These are phyloP conservation scores for Sporisorium sorghi DNA, from an alignment of 1,284 basidiomycete species.

Conservation along the genomic window DNA sequence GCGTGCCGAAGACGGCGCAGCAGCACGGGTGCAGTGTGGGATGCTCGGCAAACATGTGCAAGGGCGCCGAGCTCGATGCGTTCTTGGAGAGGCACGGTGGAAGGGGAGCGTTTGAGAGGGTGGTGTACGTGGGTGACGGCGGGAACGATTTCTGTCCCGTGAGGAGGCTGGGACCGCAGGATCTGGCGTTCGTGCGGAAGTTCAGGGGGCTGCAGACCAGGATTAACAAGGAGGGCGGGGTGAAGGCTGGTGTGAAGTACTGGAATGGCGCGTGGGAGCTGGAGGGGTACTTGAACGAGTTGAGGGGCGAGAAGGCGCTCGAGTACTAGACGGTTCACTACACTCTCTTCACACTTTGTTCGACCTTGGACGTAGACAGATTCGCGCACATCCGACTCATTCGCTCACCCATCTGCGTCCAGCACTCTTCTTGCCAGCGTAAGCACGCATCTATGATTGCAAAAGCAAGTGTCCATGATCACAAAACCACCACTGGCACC, in stretches of 20 bases:
- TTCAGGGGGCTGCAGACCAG: conserved; percentile 64
- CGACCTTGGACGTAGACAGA: not conserved
- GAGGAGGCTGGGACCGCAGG: conserved; percentile 74
- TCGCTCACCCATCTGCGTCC: not conserved
- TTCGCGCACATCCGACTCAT: not conserved
- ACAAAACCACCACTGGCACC: not conserved
- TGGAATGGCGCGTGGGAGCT: conserved; percentile 69
- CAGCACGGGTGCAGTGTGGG: conserved; percentile 89
- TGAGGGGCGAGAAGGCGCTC: conserved; percentile 21
- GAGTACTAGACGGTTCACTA: conserved; percentile 19
- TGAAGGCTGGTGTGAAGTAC: conserved; percentile 61
- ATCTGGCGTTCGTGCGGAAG: conserved; percentile 65
- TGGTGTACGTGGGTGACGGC: conserved; percentile 94
- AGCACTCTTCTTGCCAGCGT: not conserved
- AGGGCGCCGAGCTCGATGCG: conserved; percentile 89
- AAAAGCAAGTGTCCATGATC: not conserved
- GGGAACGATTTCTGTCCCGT: conserved; percentile 95
- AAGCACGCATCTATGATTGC: not conserved
- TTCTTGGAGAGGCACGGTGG: conserved; percentile 80
- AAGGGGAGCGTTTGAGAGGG: conserved; percentile 76
- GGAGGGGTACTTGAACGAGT: conserved; percentile 51
- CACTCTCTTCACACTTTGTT: not conserved
- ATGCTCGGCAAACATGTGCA: conserved; percentile 98
- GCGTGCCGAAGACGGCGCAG: conserved; percentile 76
- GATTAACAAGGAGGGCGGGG: conserved; percentile 56